Evolutionary conservation across 2,329 filamentous ascomycete species (phyloP), one percentile per base, ranked within the genome.

Genomic region (Colletotrichum lentis): DNA sequence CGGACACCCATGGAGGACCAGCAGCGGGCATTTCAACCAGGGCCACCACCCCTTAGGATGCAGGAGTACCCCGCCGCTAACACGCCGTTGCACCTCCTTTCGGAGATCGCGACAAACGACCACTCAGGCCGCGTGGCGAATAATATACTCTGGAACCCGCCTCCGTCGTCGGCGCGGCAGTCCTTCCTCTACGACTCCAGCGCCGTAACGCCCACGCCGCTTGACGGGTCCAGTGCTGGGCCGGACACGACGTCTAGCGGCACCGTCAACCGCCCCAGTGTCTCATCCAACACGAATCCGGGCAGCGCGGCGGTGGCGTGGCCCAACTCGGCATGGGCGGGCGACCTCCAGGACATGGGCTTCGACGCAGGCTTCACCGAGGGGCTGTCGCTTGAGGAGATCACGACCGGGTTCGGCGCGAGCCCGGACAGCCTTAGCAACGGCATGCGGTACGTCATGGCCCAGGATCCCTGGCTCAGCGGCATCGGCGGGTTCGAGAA

Each of bases 1-100:
- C 10, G 62, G 14, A 43, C 39, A 5, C 20, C 31, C 10, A 37
- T 39, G 12, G 63, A 53, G 16, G 54, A 71, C 49, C 73, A 75
- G 55, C 71, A 73, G 53, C 72, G 68, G 18, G 11, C 47, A 57
- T 70, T 47, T 70, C 70, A 61, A 18, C 73, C 72, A 12, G 72
- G 63, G 41, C 41, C 27, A 24, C 43, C 55, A 43, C 41, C 27
- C 41, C 43, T 50, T 16, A 37, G 55, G 43, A 20, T 68, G 37
- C 73, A 73, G 24, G 74, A 75, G 31, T 77, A 77, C 61, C 70
- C 73, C 62, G 52, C 74, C 79, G 80, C 79, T 39, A 86, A 84
- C 72, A 87, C 85, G 0, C 85, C 85, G 1, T 79, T 88, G 4
- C 84, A 87, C 60, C 78, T 88, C 27, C 80, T 88, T 7, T 87